Base-by-base conservation (phyloP, 2,329 filamentous ascomycete genomes). In the Ophiostoma piceae region DNA sequence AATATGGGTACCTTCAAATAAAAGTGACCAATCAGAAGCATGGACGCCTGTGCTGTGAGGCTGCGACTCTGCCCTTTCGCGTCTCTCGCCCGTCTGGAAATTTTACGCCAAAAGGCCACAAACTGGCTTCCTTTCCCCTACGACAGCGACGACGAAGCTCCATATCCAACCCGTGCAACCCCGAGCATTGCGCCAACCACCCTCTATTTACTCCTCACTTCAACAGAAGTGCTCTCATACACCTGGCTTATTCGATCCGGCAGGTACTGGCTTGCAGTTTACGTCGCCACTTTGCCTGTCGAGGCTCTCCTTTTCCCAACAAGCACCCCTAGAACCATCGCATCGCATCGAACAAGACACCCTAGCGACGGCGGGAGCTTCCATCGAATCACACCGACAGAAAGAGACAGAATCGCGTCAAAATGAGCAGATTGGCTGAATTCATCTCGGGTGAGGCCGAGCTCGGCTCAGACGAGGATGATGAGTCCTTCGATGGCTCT, bases 401-500 rank as follows among this genome's bases (percentile, higher is more conserved):
- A 6, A 29, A 19, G 60, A 66, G 26, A 39, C 9, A n/a, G 35
- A 66, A 26, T 5, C 19, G 57, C 51, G 32, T 43, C 78, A 85
- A 76, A 19, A 90, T 89, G 87, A 88, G 85, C 77, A 83, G 78
- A 77, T 88, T 92, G 86, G 87, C 86, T 79, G 88, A 93, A 78
- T 83, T 97, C 77, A 89, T 99, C 76, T 89, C 94, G 75, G 89
- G 88, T 73, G 90, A 93, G 82, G 95, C 94, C 75, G 89, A 96
- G 79, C 83, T 97, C 71, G 94, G 94, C 77, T 89, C 89, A 35
- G 92, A 95, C 70, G 92, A 94, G 74, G 91, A 94, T 68, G 92
- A 96, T 72, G 92, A 91, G 76, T 92, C 90, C 11, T 90, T 90
- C 73, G 90, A 92, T 75, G 92, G 94, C 74, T 91, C 92, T 73